phyloP scores from a whole-genome alignment of 2,329 filamentous ascomycete genomes.

The Diaporthe australafricana region DNA sequence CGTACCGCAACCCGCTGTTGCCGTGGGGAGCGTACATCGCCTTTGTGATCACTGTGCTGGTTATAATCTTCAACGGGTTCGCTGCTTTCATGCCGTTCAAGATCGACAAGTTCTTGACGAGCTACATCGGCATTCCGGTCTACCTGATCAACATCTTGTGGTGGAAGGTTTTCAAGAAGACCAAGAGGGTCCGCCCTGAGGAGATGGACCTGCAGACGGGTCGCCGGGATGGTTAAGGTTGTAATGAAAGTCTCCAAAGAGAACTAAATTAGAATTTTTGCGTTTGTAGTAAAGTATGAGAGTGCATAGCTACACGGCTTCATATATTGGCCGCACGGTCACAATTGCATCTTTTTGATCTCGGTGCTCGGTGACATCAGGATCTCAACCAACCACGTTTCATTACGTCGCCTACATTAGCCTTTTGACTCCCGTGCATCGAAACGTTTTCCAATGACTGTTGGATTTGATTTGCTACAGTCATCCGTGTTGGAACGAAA shows the following conservation, averaged over 20 bases:
- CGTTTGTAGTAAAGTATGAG: not conserved
- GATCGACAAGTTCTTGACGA: constrained; percentile 72
- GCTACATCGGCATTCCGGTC: constrained; percentile 54
- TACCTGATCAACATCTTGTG: constrained; percentile 70
- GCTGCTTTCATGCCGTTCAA: constrained; percentile 57
- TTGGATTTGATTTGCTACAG: not conserved
- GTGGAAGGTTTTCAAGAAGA: constrained; percentile 72
- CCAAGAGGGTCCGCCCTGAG: constrained; percentile 61
- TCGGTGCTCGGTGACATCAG: not conserved
- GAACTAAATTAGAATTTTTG: not conserved
- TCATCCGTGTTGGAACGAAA: not conserved
- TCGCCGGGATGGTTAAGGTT: constrained; percentile 43
- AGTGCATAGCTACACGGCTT: not conserved
- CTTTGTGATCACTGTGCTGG: constrained; percentile 56
- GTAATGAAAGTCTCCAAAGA: not conserved
- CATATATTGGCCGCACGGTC: not conserved
- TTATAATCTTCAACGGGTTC: constrained; percentile 11
- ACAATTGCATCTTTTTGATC: not conserved
- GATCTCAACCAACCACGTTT: not conserved
- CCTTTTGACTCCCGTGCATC: not conserved
- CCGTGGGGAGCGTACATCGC: constrained; percentile 54
- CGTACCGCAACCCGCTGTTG: constrained; percentile 52
- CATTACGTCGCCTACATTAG: not conserved
- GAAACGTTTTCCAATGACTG: not conserved
- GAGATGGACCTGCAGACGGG: constrained; percentile 70